Percentiles rank a stretch among this genome's conserved stretches.
These are phyloP conservation scores for Actinomucor elegans DNA, from an alignment of 371 early-diverging fungal genomes.

Conservation along the genomic window DNA sequence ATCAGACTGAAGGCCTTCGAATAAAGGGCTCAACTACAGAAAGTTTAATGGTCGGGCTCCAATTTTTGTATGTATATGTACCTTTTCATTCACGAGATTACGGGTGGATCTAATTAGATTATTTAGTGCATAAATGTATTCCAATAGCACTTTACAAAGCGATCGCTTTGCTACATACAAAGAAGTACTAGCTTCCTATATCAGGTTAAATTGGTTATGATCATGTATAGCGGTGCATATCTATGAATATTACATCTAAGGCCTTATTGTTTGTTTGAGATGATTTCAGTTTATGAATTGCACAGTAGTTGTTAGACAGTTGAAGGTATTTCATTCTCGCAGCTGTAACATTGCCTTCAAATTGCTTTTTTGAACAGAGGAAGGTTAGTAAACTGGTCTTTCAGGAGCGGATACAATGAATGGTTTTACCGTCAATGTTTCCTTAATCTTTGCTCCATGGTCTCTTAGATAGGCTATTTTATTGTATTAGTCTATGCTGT, in stretches of 20 bases:
- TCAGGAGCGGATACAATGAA: not conserved
- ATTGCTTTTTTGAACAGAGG: slow-evolving; percentile 8
- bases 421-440: slow-evolving; percentile 15
- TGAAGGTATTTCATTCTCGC: slow-evolving; percentile 20
- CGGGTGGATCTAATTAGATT: slow-evolving; percentile 20
- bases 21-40: slow-evolving; percentile 10
- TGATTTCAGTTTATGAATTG: slow-evolving; percentile 23
- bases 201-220: too few species aligned
- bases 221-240: too few species aligned
- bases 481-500: too few species aligned
- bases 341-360: slow-evolving; percentile 15
- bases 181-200: slow-evolving; percentile 20
- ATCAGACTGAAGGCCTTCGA: slow-evolving; percentile 13
- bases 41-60: too few species aligned
- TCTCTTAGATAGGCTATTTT: slow-evolving; percentile 17
- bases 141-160: slow-evolving; percentile 22
- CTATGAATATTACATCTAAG: slow-evolving; percentile 17
- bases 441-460: slow-evolving; percentile 22
- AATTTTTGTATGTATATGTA: too few species aligned
- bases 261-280: slow-evolving; percentile 10
- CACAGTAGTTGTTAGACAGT: slow-evolving; percentile 22
- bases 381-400: not conserved
- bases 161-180: slow-evolving; percentile 22
- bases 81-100: slow-evolving; percentile 20
- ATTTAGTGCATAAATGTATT: slow-evolving; percentile 24